phyloP scores from a whole-genome alignment of 306 rosid genomes.

The Dalbergia oliveri region DNA sequence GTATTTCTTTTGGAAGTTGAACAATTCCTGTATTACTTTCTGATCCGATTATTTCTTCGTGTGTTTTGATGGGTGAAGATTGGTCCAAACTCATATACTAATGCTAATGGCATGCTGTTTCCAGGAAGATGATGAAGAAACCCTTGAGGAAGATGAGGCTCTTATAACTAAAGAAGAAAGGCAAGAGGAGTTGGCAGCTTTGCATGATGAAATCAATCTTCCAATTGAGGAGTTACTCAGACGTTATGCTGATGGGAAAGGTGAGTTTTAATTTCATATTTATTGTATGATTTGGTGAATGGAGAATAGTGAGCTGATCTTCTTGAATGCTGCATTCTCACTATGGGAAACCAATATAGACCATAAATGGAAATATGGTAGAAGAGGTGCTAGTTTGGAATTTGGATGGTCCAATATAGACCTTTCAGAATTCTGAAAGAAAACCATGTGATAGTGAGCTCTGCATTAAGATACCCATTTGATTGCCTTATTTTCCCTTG shows the following conservation, averaged over 20 bases:
- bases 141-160: conserved; percentile 93
- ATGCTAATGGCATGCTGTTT: conserved; percentile 55
- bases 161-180: conserved; percentile 84
- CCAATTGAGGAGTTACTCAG: conserved; percentile 93
- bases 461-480: conserved; percentile 12
- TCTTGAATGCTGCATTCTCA: conserved; percentile 21
- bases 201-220: conserved; percentile 85
- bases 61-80: conserved; percentile 36
- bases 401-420: conserved; percentile 17
- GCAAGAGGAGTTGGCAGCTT: conserved; percentile 84
- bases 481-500: conserved; percentile 39
- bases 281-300: background rate
- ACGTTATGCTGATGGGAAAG: conserved; percentile 67
- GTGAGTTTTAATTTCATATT: conserved; percentile 48
- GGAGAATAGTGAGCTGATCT: conserved; percentile 42
- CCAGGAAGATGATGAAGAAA: conserved; percentile 94
- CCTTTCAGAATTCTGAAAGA: conserved; percentile 34
- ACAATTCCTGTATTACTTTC: conserved; percentile 32
- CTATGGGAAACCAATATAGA: conserved; percentile 33
- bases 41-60: conserved; percentile 42
- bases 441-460: background rate
- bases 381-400: conserved; percentile 5
- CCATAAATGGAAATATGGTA: conserved; percentile 17
- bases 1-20: conserved; percentile 41
- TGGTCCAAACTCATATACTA: conserved; percentile 36